These are phyloP conservation scores for Cytospora leucostoma DNA, from an alignment of 2,329 filamentous ascomycete species.

Conservation along the genomic window DNA sequence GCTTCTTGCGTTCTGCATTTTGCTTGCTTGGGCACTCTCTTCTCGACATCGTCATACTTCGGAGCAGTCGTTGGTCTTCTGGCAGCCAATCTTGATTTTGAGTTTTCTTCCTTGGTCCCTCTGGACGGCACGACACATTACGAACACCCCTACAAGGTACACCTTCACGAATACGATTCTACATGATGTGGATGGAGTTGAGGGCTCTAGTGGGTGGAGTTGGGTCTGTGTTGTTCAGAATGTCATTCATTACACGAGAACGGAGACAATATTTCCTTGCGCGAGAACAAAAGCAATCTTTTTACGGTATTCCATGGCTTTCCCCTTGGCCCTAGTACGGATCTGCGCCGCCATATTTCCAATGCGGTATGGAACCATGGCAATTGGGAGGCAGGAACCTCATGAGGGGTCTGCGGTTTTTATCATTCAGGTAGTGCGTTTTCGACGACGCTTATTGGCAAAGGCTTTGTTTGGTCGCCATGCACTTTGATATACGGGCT, in stretches of 20 bases:
- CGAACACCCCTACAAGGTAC: slow-evolving; percentile 4
- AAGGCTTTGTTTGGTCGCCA: neutral
- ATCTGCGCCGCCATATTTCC: neutral
- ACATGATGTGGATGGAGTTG: slow-evolving; percentile 9
- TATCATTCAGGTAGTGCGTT: neutral
- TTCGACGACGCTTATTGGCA: neutral
- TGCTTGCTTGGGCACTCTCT: slow-evolving; percentile 13
- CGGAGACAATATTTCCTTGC: slow-evolving; percentile 11
- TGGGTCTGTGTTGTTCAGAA: slow-evolving; percentile 18
- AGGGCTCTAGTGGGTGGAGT: slow-evolving; percentile 4
- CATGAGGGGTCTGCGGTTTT: neutral
- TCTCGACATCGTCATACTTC: slow-evolving; percentile 19
- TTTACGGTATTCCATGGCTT: slow-evolving; percentile 1
- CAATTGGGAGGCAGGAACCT: neutral
- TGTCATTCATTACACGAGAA: slow-evolving; percentile 7
- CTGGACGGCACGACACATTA: slow-evolving; percentile 18
- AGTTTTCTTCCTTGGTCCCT: slow-evolving; percentile 10
- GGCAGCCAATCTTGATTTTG: slow-evolving; percentile 18
- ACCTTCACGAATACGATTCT: slow-evolving; percentile 13
- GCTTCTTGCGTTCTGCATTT: slow-evolving; percentile 18
- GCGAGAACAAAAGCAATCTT: slow-evolving; percentile 1
- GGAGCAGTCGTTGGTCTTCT: slow-evolving; percentile 15
- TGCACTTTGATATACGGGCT: slow-evolving; percentile 4
- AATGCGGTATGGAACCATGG: neutral
- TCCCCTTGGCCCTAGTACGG: neutral